A percentile compares a stretch with the other conserved stretches of the same genome.
Conservation (phyloP, 2,329 filamentous ascomycete genomes). For the Ceratocystis huliohia region DNA sequence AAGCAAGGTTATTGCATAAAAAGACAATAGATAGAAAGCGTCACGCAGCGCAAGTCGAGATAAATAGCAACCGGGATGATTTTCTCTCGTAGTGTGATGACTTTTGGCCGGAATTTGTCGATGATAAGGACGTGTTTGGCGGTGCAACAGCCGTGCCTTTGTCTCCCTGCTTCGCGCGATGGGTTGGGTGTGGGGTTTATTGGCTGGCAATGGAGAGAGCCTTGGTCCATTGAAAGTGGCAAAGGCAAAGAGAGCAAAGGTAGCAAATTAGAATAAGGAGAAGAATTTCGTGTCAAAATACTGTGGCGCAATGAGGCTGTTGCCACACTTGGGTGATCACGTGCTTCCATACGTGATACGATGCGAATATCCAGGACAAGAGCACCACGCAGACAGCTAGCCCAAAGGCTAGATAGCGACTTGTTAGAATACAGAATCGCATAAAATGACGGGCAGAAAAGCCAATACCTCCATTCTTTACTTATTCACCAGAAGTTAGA, state of each 20-base stretch:
- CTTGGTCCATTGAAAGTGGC: background rate
- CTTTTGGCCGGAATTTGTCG: slow-evolving; percentile 1
- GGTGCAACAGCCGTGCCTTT: slow-evolving; percentile 6
- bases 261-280: background rate
- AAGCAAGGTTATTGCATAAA: slow-evolving; percentile 2
- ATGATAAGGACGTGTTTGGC: slow-evolving; percentile 10
- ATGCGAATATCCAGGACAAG: background rate
- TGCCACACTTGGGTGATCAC: background rate
- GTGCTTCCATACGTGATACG: background rate
- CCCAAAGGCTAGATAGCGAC: no score
- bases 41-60: background rate
- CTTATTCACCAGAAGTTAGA: background rate
- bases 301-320: background rate
- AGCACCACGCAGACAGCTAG: no score
- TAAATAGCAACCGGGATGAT: slow-evolving; percentile 5
- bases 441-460: no score
- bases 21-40: background rate
- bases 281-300: slow-evolving; percentile 1
- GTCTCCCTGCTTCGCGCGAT: slow-evolving; percentile 13
- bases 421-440: no score
- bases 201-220: background rate
- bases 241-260: background rate
- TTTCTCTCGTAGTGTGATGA: background rate
- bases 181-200: slow-evolving; percentile 13
- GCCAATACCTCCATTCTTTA: background rate